A percentile compares a stretch with the other conserved stretches of the same genome.
Conservation (phyloP, 352 stramenopile species). For the Phytophthora capsici region DNA sequence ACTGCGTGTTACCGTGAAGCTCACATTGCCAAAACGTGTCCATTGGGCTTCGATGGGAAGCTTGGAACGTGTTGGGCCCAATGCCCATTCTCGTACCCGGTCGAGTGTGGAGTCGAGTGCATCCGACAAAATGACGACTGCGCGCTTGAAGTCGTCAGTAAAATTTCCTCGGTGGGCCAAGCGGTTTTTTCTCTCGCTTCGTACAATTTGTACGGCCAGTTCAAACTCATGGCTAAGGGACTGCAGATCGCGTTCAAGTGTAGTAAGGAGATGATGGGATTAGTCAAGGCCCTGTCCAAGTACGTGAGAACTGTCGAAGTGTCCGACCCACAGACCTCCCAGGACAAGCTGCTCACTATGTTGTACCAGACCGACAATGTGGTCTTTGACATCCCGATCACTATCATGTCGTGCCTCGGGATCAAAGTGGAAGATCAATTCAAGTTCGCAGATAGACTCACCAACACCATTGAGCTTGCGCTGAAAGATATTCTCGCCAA, state of each 20-base stretch:
- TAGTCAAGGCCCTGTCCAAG: constrained; percentile 42
- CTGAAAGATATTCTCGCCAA: constrained; percentile 49
- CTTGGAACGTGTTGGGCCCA: constrained; percentile 49
- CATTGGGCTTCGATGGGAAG: constrained; percentile 35
- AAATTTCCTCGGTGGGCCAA: constrained; percentile 34
- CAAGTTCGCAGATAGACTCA: constrained; percentile 39
- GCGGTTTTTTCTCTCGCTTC: constrained; percentile 34
- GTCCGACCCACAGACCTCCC: constrained; percentile 29
- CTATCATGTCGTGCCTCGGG: constrained; percentile 49
- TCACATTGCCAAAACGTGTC: constrained; percentile 41
- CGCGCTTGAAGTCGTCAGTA: constrained; percentile 39
- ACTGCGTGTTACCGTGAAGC: constrained; percentile 46
- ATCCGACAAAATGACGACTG: constrained; percentile 57
- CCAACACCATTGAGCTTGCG: constrained; percentile 41
- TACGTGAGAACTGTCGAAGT: constrained; percentile 46
- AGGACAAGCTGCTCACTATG: constrained; percentile 46
- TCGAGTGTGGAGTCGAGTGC: constrained; percentile 52
- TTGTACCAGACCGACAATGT: constrained; percentile 57
- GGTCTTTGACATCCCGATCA: constrained; percentile 52
- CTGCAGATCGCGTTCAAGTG: constrained; percentile 45
- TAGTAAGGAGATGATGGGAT: constrained; percentile 43
- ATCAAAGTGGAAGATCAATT: constrained; percentile 33
- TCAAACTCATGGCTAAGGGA: constrained; percentile 37
- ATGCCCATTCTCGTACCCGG: constrained; percentile 44
- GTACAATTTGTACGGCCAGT: constrained; percentile 37